These are phyloP conservation scores for Annulohypoxylon moriforme DNA, from an alignment of 495 filamentous ascomycete species.

Conservation along the genomic window DNA sequence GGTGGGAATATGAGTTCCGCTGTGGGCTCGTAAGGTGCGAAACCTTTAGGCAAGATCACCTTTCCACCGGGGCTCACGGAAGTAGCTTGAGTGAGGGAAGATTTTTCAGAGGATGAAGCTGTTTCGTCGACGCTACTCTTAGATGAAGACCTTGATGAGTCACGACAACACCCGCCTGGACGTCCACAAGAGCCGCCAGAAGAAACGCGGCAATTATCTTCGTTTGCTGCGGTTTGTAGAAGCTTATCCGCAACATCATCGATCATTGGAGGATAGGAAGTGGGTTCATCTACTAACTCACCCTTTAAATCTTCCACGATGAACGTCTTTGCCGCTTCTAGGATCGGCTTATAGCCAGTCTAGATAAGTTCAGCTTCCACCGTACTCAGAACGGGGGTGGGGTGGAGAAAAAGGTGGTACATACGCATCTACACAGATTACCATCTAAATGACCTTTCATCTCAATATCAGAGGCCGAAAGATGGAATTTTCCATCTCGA, in stretches of 20 bases:
- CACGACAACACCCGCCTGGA: conserved; percentile 57
- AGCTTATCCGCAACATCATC: conserved; percentile 52
- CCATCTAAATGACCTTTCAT: conserved; percentile 83
- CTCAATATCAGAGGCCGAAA: conserved; percentile 62
- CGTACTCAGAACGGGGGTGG: neutral
- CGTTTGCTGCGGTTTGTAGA: conserved; percentile 57
- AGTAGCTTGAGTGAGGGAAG: conserved; percentile 18
- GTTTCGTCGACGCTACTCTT: conserved; percentile 10
- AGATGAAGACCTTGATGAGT: conserved; percentile 47
- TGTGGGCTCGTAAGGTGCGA: conserved; percentile 82
- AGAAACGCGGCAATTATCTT: conserved; percentile 63
- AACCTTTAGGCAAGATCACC: conserved; percentile 69
- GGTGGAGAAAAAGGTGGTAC: conserved; percentile 2
- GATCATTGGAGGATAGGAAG: conserved; percentile 64
- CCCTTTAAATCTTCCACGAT: conserved; percentile 59
- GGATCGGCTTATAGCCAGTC: conserved; percentile 85
- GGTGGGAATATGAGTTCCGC: conserved; percentile 89
- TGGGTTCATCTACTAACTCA: conserved; percentile 49
- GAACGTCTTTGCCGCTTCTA: conserved; percentile 80
- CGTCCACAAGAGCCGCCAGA: conserved; percentile 55
- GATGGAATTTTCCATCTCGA: conserved; percentile 54
- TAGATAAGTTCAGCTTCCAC: conserved; percentile 17
- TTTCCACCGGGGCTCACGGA: conserved; percentile 53
- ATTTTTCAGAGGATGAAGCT: conserved; percentile 34
- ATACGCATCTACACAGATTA: conserved; percentile 80